Percentiles rank a stretch among this genome's conserved stretches.
These are phyloP conservation scores for Peronospora belbahrii DNA, from an alignment of 352 stramenopile genomes.

Conservation along the genomic window DNA sequence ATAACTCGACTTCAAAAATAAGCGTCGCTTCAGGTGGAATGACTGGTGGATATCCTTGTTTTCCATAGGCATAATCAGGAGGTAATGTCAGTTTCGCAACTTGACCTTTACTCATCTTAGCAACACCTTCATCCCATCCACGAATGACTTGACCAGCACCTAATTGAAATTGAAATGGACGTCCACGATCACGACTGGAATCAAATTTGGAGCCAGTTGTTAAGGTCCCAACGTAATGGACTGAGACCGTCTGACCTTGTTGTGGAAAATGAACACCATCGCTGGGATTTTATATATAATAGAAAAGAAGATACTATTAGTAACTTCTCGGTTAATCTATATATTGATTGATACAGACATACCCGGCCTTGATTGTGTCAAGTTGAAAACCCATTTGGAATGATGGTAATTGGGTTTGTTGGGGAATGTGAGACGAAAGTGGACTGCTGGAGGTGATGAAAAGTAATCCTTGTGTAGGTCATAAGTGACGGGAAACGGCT, in stretches of 20 bases:
- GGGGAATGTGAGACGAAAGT: too few species aligned
- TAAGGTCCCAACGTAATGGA: conserved; percentile 77
- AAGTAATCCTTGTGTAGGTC: conserved; percentile 7
- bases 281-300: too few species aligned
- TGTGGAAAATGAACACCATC: conserved; percentile 75
- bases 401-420: conserved; percentile 1
- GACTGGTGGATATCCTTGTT: conserved; percentile 76
- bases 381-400: conserved; percentile 48
- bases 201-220: conserved; percentile 76
- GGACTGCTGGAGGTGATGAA: not conserved
- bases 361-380: conserved; percentile 73
- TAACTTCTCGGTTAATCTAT: too few species aligned
- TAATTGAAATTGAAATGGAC: conserved; percentile 76
- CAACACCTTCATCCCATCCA: conserved; percentile 70
- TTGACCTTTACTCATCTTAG: conserved; percentile 89
- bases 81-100: conserved; percentile 89
- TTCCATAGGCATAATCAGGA: conserved; percentile 92
- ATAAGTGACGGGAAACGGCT: too few species aligned
- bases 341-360: too few species aligned
- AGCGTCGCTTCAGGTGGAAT: conserved; percentile 90
- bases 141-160: conserved; percentile 72
- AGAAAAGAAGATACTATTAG: too few species aligned
- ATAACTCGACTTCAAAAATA: conserved; percentile 90
- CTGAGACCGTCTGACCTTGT: conserved; percentile 54
- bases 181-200: conserved; percentile 66